Evolutionary conservation across 2,329 filamentous ascomycete genomes (phyloP), one percentile per base, ranked within the genome.

Genomic region (Claviceps digitariae): DNA sequence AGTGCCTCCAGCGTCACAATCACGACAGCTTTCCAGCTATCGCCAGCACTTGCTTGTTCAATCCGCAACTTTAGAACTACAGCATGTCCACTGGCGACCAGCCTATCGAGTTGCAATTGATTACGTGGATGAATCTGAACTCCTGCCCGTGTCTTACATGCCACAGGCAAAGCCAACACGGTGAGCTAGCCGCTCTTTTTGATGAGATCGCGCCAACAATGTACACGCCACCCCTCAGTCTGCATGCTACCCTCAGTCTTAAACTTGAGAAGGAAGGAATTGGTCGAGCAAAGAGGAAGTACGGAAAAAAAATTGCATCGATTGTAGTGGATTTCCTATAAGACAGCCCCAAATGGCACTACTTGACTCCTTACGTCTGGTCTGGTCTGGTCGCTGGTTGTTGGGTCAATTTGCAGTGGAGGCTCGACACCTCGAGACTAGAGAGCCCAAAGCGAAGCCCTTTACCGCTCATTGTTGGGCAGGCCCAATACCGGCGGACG

Each of bases 121-220:
- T 41, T 34, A 46, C 50, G 49, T 46, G 53, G 50, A 40, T 46
- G 38, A 25, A 27, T 49, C 50, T 50, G 46, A 50, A 40, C 53
- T 43, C 29, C 23, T 52, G 50, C 20, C 50, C 50, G 50, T 52
- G 53, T 54, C 53, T 54, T 54, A 41, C 50, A 52, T 54, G 53
- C 38, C 50, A 54, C 40, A 54, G 49, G 25, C 44, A 12, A 12
- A 25, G 9, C 44, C 25, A 29, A 29, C 15, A 29, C 44, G 44
- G 44, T 29, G 44, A 29, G 44, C 25, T 29, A 29, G 44, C 25
- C 9, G 23, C 23, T 46, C 25, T n/a, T 29, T 9, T 15, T 27
- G 13, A 25, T 45, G 23, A 45, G 20, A 27, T 45, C 43, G 43
- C 43, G 23, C 15, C 12, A 12, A 15, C 13, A 27, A 21, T 45